Evolutionary conservation across 805 yeast species (phyloP), one percentile per base, ranked within the genome.

Genomic region (Kluyveromyces wickerhamii): DNA sequence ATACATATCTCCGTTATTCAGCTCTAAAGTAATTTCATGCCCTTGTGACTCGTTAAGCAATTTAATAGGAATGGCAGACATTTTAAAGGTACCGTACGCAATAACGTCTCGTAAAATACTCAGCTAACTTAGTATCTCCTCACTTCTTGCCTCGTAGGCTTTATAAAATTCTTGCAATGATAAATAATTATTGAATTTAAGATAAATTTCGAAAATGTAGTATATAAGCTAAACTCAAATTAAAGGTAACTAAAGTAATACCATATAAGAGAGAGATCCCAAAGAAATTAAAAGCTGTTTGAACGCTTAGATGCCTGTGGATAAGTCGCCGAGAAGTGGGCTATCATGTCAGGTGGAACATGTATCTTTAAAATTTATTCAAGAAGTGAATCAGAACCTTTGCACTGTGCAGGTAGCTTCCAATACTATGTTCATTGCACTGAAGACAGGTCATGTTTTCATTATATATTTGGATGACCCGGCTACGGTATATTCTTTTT

Each of bases 41-140:
- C 96, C 96, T 66, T 75, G 82, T 7, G 95, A 83, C 60, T 88
- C 98, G 52, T 76, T 82, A 32, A 89, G 67, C 17, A 89, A 77
- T 58, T 86, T 80, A 13, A 87, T 77, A 2, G 97, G 97, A 21
- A 86, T 74, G 24, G 87, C 82, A 40, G 79, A 68, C 27, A 31
- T 44, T 47, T 18, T 5, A 14, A n/a, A n/a, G n/a, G n/a, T n/a
- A n/a, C n/a, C n/a, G n/a, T n/a, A n/a, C n/a, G n/a, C n/a, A n/a
- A n/a, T n/a, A n/a, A n/a, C n/a, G n/a, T n/a, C n/a, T n/a, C n/a
- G n/a, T n/a, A n/a, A n/a, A n/a, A n/a, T n/a, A n/a, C n/a, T n/a
- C n/a, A n/a, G n/a, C n/a, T n/a, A n/a, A n/a, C n/a, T n/a, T n/a
- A n/a, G n/a, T n/a, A n/a, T n/a, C n/a, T n/a, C n/a, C n/a, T n/a